Base-by-base conservation (phyloP, 345 rosid species). In the Arabidopsis suecica region DNA sequence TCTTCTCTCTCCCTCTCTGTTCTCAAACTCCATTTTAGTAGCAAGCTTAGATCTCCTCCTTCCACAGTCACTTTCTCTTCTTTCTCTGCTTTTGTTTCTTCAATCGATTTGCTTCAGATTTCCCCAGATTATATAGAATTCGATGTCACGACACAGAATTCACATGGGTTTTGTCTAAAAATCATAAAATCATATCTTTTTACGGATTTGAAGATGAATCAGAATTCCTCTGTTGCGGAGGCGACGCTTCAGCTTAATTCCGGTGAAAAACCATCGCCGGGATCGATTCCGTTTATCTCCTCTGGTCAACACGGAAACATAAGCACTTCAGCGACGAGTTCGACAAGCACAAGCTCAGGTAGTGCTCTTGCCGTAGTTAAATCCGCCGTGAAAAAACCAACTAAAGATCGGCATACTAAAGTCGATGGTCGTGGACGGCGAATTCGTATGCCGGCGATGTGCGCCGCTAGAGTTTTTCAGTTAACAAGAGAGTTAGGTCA, bases 371-470 rank as follows among this genome's bases (percentile, higher is more conserved):
- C 81, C 57, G 69, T 78, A 0, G 81, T 66, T 44, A 78, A 78
- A 78, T 16, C 81, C 72, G 72, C 86, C 76, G 78, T 82, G 22
- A 87, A 88, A 62, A 80, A 83, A 50, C 88, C 97, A 13, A 74
- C 90, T 32, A 91, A 88, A 71, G 97, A 91, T 66, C 87, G 97
- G 6, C 97, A 91, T 50, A 91, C 93, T 9, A 91, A 91, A 69
- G 97, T 91, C 16, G 97, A 91, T 8, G 97, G 97, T 50, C 90
- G 97, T 5, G 97, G 97, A 42, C 84, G 97, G 18, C 62, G 97
- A 59, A 91, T 91, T 80, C 88, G 97, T 25, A 91, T 91, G 93
- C 97, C 97, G 34, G 92, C 93, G 65, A 59, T 87, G 63, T 91
- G 93, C 56, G 97, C 97, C 1, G 97, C 97, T 5, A 76, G 97